Evolutionary conservation across 768 basidiomycete genomes (phyloP).

Genomic region (Boletus vermiculosoides): DNA sequence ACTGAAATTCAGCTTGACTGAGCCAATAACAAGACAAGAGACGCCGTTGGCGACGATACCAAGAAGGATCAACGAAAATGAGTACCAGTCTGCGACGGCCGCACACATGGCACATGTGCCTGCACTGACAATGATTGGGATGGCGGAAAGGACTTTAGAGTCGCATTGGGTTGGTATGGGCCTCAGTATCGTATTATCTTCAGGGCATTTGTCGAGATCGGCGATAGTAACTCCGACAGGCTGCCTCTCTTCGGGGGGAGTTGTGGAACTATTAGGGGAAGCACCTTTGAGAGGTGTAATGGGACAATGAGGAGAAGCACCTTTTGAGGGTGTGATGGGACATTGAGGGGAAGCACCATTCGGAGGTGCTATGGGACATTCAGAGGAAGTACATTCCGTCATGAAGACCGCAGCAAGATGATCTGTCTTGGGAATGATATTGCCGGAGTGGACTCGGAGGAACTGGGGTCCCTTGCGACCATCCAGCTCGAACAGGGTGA

Average conservation of each 20-base stretch:
- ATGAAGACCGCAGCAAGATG: conserved; percentile 10
- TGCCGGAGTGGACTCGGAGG: conserved; percentile 8
- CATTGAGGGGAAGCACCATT: too few species aligned
- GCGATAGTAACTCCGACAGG: conserved; percentile 5
- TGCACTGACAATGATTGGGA: conserved; percentile 5
- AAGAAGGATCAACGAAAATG: conserved; percentile 29
- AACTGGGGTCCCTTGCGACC: conserved; percentile 8
- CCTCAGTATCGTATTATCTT: background rate
- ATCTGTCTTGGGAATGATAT: conserved; percentile 3
- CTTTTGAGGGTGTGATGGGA: too few species aligned
- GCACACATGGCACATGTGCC: conserved; percentile 6
- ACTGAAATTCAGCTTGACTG: conserved; percentile 14
- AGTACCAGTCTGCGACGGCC: conserved; percentile 27
- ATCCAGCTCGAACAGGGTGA: conserved; percentile 7
- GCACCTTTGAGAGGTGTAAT: too few species aligned
- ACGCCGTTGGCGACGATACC: conserved; percentile 31
- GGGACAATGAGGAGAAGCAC: too few species aligned
- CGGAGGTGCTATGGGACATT: background rate
- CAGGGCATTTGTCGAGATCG: background rate
- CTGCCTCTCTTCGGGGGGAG: background rate
- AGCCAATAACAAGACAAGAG: conserved; percentile 27
- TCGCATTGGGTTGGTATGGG: background rate
- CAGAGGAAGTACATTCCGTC: background rate
- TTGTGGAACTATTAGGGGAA: background rate
- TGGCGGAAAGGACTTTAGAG: background rate